A percentile compares a stretch with the other conserved stretches of the same genome.
phyloP scores from a whole-genome alignment of 352 stramenopile species.

The Peronospora destructor region DNA sequence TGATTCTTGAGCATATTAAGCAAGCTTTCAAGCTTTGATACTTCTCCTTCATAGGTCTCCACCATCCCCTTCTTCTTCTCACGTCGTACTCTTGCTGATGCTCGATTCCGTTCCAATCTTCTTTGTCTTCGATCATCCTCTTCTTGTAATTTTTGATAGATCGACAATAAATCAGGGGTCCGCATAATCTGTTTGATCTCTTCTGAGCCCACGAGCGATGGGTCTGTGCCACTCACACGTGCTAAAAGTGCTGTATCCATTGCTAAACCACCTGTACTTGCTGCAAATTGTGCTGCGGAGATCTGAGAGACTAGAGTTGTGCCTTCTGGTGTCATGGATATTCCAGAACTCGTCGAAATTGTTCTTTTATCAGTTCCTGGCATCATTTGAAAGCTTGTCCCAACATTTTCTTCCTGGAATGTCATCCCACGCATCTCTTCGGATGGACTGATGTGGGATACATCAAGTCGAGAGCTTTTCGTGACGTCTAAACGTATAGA shows the following conservation, averaged over 20 bases:
- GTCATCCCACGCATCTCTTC: conserved; percentile 55
- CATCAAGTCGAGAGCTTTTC: conserved; percentile 2
- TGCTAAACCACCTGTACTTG: conserved; percentile 63
- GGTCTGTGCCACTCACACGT: conserved; percentile 72
- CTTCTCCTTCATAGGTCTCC: conserved; percentile 79
- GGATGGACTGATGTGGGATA: conserved; percentile 37
- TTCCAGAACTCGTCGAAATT: conserved; percentile 5
- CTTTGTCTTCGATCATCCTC: conserved; percentile 76
- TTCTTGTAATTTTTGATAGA: conserved; percentile 86
- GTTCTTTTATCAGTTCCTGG: conserved; percentile 23
- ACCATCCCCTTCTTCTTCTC: conserved; percentile 88
- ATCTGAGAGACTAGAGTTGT: conserved; percentile 37
- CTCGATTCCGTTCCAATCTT: conserved; percentile 71
- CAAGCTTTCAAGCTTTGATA: conserved; percentile 83
- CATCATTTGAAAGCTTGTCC: conserved; percentile 20
- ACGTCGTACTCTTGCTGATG: conserved; percentile 69
- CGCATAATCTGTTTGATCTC: conserved; percentile 88
- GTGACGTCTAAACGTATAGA: background rate
- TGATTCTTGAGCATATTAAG: conserved; percentile 74
- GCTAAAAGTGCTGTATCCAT: conserved; percentile 76
- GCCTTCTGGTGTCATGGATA: conserved; percentile 20
- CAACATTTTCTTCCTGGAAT: conserved; percentile 37
- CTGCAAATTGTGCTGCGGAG: conserved; percentile 75
- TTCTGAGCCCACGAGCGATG: conserved; percentile 68
- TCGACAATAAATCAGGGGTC: conserved; percentile 70